A percentile compares a stretch with the other conserved stretches of the same genome.
Evolutionary conservation across 495 filamentous ascomycete species (phyloP).

Genomic region (Xylaria sp.): DNA sequence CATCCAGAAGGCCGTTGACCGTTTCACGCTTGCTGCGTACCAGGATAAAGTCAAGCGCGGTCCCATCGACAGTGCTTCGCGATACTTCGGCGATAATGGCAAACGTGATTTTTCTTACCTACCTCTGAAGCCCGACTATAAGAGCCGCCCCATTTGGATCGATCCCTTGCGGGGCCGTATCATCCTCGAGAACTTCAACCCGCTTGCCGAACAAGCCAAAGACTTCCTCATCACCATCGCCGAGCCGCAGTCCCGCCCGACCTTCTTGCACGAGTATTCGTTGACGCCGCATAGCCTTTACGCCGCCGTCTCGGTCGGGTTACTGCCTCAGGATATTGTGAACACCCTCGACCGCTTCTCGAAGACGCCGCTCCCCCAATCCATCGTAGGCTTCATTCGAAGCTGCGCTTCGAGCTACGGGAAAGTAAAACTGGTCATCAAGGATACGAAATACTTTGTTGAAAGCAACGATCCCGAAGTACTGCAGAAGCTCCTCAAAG

Average conservation of each 20-base stretch:
- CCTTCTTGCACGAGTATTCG: conserved; percentile 89
- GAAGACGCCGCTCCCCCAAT: conserved; percentile 81
- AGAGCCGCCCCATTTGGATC: conserved; percentile 89
- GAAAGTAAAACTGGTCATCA: conserved; percentile 93
- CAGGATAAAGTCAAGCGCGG: conserved; percentile 44
- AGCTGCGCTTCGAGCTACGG: conserved; percentile 89
- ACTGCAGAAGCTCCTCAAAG: conserved; percentile 80
- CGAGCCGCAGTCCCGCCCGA: conserved; percentile 87
- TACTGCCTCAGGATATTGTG: conserved; percentile 89
- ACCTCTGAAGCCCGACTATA: conserved; percentile 84
- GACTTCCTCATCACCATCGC: conserved; percentile 96
- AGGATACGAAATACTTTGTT: conserved; percentile 91
- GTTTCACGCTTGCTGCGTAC: conserved; percentile 64
- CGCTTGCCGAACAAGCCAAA: conserved; percentile 81
- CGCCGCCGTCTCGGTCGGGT: conserved; percentile 90
- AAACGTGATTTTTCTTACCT: conserved; percentile 79
- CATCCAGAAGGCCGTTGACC: conserved; percentile 67
- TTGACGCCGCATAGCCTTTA: conserved; percentile 92
- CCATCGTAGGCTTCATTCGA: conserved; percentile 80
- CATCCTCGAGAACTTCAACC: conserved; percentile 94
- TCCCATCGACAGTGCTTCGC: conserved; percentile 53
- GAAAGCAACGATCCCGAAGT: conserved; percentile 87
- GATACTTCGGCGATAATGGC: conserved; percentile 49
- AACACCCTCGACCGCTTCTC: conserved; percentile 83
- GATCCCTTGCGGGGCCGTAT: conserved; percentile 84